phyloP scores from a whole-genome alignment of 306 rosid genomes.

The Vicia sativa region DNA sequence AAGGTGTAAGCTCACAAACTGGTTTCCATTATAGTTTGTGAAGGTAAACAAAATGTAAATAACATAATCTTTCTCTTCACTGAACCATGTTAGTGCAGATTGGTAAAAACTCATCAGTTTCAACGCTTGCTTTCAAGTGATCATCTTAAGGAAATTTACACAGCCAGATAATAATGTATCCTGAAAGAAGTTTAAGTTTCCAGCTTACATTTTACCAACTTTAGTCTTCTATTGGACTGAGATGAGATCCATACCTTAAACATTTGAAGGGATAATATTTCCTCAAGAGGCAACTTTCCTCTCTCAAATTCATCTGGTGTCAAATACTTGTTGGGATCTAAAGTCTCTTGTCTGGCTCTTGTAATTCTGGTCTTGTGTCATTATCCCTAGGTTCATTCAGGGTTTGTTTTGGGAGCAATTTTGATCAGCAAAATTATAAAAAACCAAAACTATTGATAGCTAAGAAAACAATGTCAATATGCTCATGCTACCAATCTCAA shows the following conservation, averaged over 20 bases:
- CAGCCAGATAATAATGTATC: neutral
- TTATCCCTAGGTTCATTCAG: conserved; percentile 56
- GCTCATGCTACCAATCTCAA: conserved; percentile 31
- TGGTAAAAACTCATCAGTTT: neutral
- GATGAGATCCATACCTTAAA: conserved; percentile 67
- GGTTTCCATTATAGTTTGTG: neutral
- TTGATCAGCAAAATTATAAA: conserved; percentile 62
- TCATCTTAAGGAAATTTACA: neutral
- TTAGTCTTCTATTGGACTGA: neutral
- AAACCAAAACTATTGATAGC: conserved; percentile 29
- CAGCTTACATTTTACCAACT: neutral
- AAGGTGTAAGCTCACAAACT: neutral
- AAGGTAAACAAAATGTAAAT: neutral
- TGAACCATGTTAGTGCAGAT: neutral
- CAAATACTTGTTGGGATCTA: conserved; percentile 55
- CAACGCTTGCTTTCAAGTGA: neutral
- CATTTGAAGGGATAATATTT: conserved; percentile 88
- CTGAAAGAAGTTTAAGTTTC: conserved; percentile 6
- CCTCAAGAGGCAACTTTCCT: conserved; percentile 86
- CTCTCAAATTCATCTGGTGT: conserved; percentile 71
- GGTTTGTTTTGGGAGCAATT: conserved; percentile 62
- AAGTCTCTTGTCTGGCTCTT: conserved; percentile 58
- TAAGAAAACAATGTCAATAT: conserved; percentile 15
- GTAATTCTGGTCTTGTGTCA: conserved; percentile 44
- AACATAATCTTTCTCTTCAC: neutral